Base-by-base conservation (phyloP, 2,329 filamentous ascomycete genomes). In the Zymoseptoria brevis region DNA sequence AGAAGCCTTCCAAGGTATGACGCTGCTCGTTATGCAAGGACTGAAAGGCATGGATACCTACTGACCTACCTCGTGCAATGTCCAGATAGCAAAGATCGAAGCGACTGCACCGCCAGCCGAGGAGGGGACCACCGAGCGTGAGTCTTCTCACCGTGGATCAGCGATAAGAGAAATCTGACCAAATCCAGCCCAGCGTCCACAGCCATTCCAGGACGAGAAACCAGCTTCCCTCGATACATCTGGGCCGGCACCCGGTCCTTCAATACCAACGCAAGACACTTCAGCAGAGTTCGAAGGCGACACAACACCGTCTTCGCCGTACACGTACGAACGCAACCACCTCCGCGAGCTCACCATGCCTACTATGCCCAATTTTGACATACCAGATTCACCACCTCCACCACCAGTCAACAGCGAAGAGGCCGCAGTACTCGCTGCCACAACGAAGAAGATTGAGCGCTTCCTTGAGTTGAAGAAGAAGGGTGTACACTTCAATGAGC, bases 391-490 rank as follows among this genome's bases (percentile, higher is more conserved):
- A 3, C 89, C 89, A 1, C 85, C 87, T 0, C 75, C 75, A 13
- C 74, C 75, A 19, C 77, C 35, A 66, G 75, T 50, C 16, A 69
- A 66, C 57, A 67, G 62, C 55, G 68, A 69, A 63, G 64, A 64
- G 56, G 66, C 67, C 19, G 67, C 69, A 8, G 55, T 58, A 13
- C 66, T 72, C 2, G 72, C 74, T 50, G 67, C 66, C 48, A 69
- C 85, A 11, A 86, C 81, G 55, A 80, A 82, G 65, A 91, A 90
- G 67, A 87, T 93, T 66, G 81, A 84, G 62, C 83, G 85, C 60
- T 93, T 94, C 65, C 81, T 93, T 0, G 79, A 83, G 52, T 80
- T 93, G n/a, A 94, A 94, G 75, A 85, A 83, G 68, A 83, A 87
- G 63, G 86, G 86, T 4, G 79, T 86, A 16, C 89, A 94, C 74